phyloP scores from a whole-genome alignment of 768 basidiomycete species.

The Tricholoma sp. region DNA sequence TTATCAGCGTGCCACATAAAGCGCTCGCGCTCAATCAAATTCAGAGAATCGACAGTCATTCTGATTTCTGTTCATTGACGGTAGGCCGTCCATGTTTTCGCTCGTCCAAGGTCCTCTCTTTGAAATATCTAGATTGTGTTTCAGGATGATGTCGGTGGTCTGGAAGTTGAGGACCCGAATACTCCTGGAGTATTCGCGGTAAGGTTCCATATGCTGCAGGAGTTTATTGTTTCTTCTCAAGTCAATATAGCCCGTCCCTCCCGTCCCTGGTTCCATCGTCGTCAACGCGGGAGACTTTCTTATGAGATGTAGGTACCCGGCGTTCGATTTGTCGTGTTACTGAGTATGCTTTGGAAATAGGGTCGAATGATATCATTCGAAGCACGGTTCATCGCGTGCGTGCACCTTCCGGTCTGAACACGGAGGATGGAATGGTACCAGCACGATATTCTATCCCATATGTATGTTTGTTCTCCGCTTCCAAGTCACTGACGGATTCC shows the following conservation, averaged over 20 bases:
- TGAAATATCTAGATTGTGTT: slow-evolving; percentile 35
- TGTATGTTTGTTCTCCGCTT: slow-evolving; percentile 24
- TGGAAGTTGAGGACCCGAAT: slow-evolving; percentile 55
- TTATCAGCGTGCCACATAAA: slow-evolving; percentile 26
- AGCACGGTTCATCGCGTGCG: slow-evolving; percentile 53
- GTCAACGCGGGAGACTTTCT: slow-evolving; percentile 50
- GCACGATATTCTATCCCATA: slow-evolving; percentile 61
- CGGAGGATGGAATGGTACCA: slow-evolving; percentile 32
- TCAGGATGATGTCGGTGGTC: slow-evolving; percentile 56
- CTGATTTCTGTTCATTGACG: slow-evolving; percentile 57
- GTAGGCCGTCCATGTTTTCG: slow-evolving; percentile 12
- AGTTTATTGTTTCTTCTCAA: background rate
- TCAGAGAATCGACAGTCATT: slow-evolving; percentile 43
- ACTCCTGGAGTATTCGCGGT: slow-evolving; percentile 38
- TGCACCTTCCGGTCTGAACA: slow-evolving; percentile 25
- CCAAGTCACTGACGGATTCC: background rate
- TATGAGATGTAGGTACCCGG: slow-evolving; percentile 34
- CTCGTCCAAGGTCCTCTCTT: background rate
- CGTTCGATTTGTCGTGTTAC: background rate
- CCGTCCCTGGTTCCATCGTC: slow-evolving; percentile 41
- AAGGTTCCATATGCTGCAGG: background rate
- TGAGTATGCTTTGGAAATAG: slow-evolving; percentile 16
- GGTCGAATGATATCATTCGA: slow-evolving; percentile 41
- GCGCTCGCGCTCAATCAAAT: slow-evolving; percentile 31
- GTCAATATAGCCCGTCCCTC: slow-evolving; percentile 30